phyloP scores from a whole-genome alignment of 179 eudicot genomes.

The Beta macrorhiza region DNA sequence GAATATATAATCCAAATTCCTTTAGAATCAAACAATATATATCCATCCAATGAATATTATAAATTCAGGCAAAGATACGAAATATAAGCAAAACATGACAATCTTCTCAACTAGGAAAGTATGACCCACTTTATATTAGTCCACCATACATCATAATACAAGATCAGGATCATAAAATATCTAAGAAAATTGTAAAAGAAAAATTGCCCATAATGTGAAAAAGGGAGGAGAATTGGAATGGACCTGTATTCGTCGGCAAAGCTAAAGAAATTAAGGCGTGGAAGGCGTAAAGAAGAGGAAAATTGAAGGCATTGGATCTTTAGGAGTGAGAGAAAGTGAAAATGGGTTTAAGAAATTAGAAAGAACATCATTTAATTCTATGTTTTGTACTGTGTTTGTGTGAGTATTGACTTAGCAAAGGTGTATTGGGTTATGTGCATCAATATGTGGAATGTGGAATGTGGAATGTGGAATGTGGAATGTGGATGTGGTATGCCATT shows the following conservation, averaged over 20 bases:
- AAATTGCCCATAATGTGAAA: conserved; percentile 2
- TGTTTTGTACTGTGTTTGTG: too few relatives aligned
- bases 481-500: too few relatives aligned
- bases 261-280: not conserved
- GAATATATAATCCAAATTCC: not conserved
- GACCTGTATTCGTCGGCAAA: conserved; percentile 15
- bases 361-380: too few relatives aligned
- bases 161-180: not conserved
- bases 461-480: too few relatives aligned
- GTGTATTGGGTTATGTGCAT: too few relatives aligned
- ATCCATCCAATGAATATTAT: not conserved
- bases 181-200: not conserved
- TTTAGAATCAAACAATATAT: not conserved
- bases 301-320: not conserved
- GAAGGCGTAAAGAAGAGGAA: not conserved
- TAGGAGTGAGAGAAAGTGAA: not conserved
- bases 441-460: too few relatives aligned
- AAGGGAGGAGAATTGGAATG: not conserved
- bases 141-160: not conserved
- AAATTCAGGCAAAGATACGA: not conserved
- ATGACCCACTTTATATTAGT: conserved; percentile 10
- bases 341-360: not conserved
- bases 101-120: not conserved
- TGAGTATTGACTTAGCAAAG: too few relatives aligned
- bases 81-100: not conserved